These are phyloP conservation scores for Helicostylum pulchrum DNA, from an alignment of 192 early-diverging fungal genomes.

Conservation along the genomic window DNA sequence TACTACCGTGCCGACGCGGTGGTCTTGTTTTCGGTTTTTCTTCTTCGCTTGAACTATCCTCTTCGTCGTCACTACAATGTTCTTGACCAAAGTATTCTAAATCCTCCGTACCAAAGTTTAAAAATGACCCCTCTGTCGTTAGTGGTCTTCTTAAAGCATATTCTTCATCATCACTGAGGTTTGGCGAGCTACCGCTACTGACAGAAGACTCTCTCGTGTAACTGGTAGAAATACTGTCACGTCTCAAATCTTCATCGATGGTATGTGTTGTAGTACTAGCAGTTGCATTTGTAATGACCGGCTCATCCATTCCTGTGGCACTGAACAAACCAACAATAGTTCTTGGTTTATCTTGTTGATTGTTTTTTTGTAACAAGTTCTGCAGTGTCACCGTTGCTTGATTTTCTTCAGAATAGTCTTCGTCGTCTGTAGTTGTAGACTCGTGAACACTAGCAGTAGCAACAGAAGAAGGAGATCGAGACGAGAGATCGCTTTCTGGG, in stretches of 20 bases:
- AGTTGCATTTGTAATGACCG: not conserved
- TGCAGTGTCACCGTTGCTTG: conserved; percentile 18
- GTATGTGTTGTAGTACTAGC: not conserved
- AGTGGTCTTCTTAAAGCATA: not conserved
- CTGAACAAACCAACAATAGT: not conserved
- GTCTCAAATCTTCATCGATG: not conserved
- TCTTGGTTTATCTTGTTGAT: not conserved
- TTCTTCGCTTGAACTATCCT: conserved; percentile 1
- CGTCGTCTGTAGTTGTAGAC: not conserved
- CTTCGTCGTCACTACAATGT: not conserved
- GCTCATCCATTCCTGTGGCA: not conserved
- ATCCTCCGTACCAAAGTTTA: not conserved
- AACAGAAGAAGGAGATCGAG: not conserved
- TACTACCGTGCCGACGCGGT: not conserved
- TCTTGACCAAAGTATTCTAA: not conserved
- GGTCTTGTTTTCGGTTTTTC: not conserved
- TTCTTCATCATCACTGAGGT: not conserved
- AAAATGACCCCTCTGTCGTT: not conserved
- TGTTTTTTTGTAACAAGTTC: not conserved
- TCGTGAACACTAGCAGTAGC: not conserved
- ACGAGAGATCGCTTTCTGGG: not conserved
- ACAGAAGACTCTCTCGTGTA: not conserved
- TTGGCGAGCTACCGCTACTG: not conserved
- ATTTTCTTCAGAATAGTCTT: conserved; percentile 16
- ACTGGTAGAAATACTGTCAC: not conserved